Base-by-base conservation (phyloP, 768 basidiomycete species). In the Amylocystis lapponica region DNA sequence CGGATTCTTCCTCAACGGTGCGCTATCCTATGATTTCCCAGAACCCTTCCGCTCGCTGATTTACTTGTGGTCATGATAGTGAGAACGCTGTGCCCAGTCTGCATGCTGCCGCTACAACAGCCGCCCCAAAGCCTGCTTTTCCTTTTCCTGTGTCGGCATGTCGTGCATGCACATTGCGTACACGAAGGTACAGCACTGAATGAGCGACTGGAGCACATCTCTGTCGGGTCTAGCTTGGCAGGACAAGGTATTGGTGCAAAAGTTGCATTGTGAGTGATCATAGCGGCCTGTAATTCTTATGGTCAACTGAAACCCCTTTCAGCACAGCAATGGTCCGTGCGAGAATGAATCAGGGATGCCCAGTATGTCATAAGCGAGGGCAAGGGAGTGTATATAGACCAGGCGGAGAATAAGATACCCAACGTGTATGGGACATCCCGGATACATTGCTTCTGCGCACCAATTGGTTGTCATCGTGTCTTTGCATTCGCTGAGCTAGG, bases 71-170 rank as follows among this genome's bases (percentile, higher is more conserved):
- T 11, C 34, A 9, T 8, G 31, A 16, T 36, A 92, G 91, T 74
- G 4, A 76, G 79, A 50, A 72, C 70, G 2, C 57, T 51, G 5
- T 96, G 93, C 57, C 76, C 72, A 1, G 61, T 94, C 19, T 96
- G 93, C 55, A 54, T 62, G 3, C 68, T 71, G 7, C 68, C 79
- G 0, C 60, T 90, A 29, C 75, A 76, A 41, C 75, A 79, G 39
- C 68, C 66, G 9, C 71, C 81, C 2, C 75, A 82, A 33, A 69
- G 75, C 3, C 66, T 89, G n/a, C 56, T 78, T 3, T 59, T 96
- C 3, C 62, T 92, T 22, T 96, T 89, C 63, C 68, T 96, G 9
- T 96, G 93, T 61, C 82, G 88, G 26, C 93, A 96, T 56, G 76
- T 86, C 35, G 85, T 92, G 0, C 93, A 96, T 56, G 83, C 84